Percentiles rank a stretch among this genome's conserved stretches.
phyloP scores from a whole-genome alignment of 225 moss, liverwort and hornwort genomes.

The Rhytidiadelphus loreus region DNA sequence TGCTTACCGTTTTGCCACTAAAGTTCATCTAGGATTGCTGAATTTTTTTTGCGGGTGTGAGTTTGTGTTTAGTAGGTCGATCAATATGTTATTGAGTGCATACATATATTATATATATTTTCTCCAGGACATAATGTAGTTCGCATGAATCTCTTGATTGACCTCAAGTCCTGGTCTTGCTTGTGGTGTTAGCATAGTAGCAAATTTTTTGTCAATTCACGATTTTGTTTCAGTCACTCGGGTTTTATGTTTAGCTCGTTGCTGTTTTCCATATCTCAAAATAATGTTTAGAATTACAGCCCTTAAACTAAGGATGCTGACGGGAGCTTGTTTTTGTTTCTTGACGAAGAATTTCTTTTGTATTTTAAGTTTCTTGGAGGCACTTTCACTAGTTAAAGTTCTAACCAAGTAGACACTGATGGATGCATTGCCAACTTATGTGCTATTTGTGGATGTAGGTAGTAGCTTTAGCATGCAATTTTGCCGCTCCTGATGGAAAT shows the following conservation, averaged over 20 bases:
- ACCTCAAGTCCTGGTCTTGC: not conserved
- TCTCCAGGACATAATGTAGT: not conserved
- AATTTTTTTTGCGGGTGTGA: not conserved
- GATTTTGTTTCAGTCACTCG: not conserved
- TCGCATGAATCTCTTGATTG: not conserved
- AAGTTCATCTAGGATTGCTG: not conserved
- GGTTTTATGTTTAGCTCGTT: not conserved
- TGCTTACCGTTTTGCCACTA: not conserved
- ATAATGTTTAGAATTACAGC: not conserved
- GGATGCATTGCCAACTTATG: not conserved
- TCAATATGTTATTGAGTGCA: not conserved
- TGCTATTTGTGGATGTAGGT: conserved; percentile 49
- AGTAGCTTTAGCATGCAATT: conserved; percentile 95
- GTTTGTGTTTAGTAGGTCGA: not conserved
- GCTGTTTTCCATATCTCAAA: not conserved
- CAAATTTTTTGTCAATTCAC: not conserved
- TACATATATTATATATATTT: not conserved
- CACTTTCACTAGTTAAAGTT: not conserved
- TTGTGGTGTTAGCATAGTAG: not conserved
- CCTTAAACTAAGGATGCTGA: not conserved
- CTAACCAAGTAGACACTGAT: not conserved
- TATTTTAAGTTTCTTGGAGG: not conserved
- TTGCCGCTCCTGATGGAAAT: conserved; percentile 58
- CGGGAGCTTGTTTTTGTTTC: not conserved
- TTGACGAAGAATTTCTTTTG: not conserved